phyloP scores from a whole-genome alignment of 2,329 filamentous ascomycete species.

The Coleophoma eucalyptorum region DNA sequence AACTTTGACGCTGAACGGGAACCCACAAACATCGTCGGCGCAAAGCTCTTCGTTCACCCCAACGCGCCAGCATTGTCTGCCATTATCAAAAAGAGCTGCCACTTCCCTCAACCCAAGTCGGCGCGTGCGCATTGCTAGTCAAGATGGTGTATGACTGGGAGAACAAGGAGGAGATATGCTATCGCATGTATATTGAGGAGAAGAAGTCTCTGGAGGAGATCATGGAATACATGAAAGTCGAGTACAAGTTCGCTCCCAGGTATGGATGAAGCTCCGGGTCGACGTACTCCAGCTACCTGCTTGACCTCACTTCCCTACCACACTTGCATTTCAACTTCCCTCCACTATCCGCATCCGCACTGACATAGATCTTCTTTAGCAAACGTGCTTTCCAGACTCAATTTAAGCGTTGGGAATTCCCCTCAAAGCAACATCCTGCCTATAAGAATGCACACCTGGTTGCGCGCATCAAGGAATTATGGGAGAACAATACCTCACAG shows the following conservation, averaged over 20 bases:
- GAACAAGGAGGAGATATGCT: slow-evolving; percentile 61
- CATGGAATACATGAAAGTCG: slow-evolving; percentile 63
- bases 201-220: slow-evolving; percentile 70
- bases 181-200: slow-evolving; percentile 73
- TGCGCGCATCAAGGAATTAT: slow-evolving; percentile 69
- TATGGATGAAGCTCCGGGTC: slow-evolving; percentile 32
- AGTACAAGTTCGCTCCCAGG: slow-evolving; percentile 68
- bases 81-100: not conserved
- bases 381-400: slow-evolving; percentile 75
- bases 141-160: slow-evolving; percentile 59
- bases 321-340: slow-evolving; percentile 18
- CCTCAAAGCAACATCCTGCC: slow-evolving; percentile 67
- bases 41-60: slow-evolving; percentile 4
- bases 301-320: slow-evolving; percentile 9
- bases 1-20: not conserved
- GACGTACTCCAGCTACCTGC: slow-evolving; percentile 3
- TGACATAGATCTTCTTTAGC: slow-evolving; percentile 35
- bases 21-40: slow-evolving; percentile 4
- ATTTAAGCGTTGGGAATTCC: slow-evolving; percentile 77
- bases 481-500: slow-evolving; percentile 70
- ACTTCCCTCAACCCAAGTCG: not conserved
- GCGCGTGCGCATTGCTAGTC: not conserved
- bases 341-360: slow-evolving; percentile 2
- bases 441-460: slow-evolving; percentile 67
- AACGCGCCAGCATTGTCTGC: not conserved